Evolutionary conservation across 306 rosid species (phyloP).

Genomic region (Pyrus communis): DNA sequence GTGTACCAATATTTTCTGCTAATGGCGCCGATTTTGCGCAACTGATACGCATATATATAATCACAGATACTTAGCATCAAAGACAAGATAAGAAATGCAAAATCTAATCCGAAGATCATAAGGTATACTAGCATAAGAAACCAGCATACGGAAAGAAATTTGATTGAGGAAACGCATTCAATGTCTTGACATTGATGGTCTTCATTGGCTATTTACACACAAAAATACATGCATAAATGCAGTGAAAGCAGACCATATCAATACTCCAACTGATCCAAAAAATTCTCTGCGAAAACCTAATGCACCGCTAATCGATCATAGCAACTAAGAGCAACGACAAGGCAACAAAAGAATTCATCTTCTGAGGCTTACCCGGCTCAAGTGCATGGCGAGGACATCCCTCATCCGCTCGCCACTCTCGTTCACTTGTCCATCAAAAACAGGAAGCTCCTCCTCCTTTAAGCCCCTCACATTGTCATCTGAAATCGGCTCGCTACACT

Average conservation of each 20-base stretch:
- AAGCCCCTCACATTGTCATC: constrained; percentile 19
- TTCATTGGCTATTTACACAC: background rate
- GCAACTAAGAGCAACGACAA: background rate
- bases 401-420: constrained; percentile 55
- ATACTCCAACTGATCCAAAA: constrained; percentile 3
- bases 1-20: background rate
- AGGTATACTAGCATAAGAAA: background rate
- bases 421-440: constrained; percentile 39
- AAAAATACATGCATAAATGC: background rate
- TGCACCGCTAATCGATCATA: background rate
- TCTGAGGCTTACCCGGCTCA: constrained; percentile 49
- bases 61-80: background rate
- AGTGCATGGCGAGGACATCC: constrained; percentile 61
- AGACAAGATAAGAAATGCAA: background rate
- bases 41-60: background rate
- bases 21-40: background rate
- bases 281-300: background rate
- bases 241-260: background rate
- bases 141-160: background rate
- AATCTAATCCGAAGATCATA: background rate
- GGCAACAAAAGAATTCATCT: constrained; percentile 29
- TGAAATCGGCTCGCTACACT: constrained; percentile 37
- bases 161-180: background rate
- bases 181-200: background rate
- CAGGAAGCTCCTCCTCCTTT: constrained; percentile 23